Percentiles rank a stretch among this genome's conserved stretches.
Evolutionary conservation across 148 eudicot genomes (phyloP).

Genomic region (Euryodendron excelsum): DNA sequence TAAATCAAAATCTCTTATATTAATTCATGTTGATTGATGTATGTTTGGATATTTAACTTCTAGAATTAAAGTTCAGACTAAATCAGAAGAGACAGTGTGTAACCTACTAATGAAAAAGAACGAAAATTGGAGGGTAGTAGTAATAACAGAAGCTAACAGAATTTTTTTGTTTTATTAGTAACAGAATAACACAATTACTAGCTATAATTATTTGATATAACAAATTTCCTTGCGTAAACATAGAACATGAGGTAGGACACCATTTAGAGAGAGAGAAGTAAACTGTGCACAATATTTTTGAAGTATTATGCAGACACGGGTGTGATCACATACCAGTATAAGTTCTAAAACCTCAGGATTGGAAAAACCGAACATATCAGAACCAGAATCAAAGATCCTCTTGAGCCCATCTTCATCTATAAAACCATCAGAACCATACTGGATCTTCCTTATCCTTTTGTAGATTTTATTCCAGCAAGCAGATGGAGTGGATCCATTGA

Average conservation of each 20-base stretch:
- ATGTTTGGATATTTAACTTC: too few species aligned
- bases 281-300: background rate
- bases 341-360: conserved; percentile 49
- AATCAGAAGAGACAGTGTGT: background rate
- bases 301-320: background rate
- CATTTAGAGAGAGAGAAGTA: background rate
- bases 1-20: too few species aligned
- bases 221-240: background rate
- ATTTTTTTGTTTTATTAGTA: too few species aligned
- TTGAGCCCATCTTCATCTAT: conserved; percentile 27
- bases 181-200: background rate
- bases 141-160: background rate
- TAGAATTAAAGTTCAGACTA: background rate
- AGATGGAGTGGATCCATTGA: conserved; percentile 52
- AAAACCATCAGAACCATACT: conserved; percentile 20
- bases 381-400: conserved; percentile 39
- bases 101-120: background rate
- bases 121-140: background rate
- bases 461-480: conserved; percentile 61
- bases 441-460: conserved; percentile 41
- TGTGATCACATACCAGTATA: conserved; percentile 41
- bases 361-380: conserved; percentile 62
- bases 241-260: background rate
- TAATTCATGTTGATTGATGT: too few species aligned
- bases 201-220: too few species aligned